Conservation (phyloP, 371 early-diverging fungal genomes). For the Funneliformis caledonium region DNA sequence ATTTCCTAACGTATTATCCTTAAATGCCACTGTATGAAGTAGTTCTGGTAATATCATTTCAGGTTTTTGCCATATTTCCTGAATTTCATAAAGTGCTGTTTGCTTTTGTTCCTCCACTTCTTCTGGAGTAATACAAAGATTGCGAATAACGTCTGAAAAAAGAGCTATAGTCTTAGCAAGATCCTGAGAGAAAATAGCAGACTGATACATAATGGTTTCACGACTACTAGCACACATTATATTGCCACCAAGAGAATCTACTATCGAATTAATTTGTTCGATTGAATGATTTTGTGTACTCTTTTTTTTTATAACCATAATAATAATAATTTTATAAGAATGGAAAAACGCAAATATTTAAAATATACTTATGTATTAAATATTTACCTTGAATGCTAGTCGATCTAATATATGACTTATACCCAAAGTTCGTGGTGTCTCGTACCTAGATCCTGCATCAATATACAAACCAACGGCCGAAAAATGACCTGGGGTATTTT, state of each 20-base stretch:
- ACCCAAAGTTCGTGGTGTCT: slow-evolving; percentile 74
- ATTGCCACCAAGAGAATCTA: slow-evolving; percentile 90
- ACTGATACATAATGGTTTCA: slow-evolving; percentile 94
- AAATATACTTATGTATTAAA: not conserved
- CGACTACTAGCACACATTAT: slow-evolving; percentile 89
- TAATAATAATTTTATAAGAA: not conserved
- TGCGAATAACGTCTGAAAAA: slow-evolving; percentile 80
- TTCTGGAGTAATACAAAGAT: slow-evolving; percentile 68
- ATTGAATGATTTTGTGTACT: slow-evolving; percentile 67
- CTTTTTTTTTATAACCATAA: slow-evolving; percentile 38
- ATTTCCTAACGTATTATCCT: slow-evolving; percentile 83
- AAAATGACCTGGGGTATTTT: slow-evolving; percentile 87
- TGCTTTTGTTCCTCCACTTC: slow-evolving; percentile 87
- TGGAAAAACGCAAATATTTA: not conserved
- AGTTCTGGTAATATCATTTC: slow-evolving; percentile 88
- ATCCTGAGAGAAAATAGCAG: slow-evolving; percentile 87
- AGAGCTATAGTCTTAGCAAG: slow-evolving; percentile 71
- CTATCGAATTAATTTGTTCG: slow-evolving; percentile 72
- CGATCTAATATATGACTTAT: slow-evolving; percentile 87
- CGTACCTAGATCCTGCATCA: slow-evolving; percentile 89
- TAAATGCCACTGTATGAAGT: slow-evolving; percentile 84
- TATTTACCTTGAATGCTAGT: slow-evolving; percentile 85
- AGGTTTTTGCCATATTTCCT: slow-evolving; percentile 82
- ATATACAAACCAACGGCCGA: slow-evolving; percentile 87
- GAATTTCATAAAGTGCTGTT: slow-evolving; percentile 83